Evolutionary conservation across 768 basidiomycete genomes (phyloP).

Genomic region (Termitomyces sp.): DNA sequence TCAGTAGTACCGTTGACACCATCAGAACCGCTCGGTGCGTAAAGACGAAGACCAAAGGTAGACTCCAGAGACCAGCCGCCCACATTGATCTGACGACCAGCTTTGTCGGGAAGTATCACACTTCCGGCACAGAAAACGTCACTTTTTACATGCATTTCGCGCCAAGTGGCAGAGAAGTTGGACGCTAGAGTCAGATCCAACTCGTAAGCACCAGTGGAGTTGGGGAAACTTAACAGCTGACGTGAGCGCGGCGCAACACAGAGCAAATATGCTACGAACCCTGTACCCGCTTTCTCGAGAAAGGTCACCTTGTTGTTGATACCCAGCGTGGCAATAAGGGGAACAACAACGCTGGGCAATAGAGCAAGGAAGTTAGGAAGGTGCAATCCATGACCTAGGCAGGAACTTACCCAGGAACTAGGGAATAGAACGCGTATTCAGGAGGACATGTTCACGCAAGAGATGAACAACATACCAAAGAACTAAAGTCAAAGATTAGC

Average conservation of each 20-base stretch:
- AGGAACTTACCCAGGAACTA: slow-evolving; percentile 41
- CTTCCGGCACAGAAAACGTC: slow-evolving; percentile 79
- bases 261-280: slow-evolving; percentile 23
- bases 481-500: slow-evolving; percentile 26
- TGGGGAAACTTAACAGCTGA: slow-evolving; percentile 32
- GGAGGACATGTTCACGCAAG: neutral
- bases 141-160: slow-evolving; percentile 68
- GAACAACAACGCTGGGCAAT: slow-evolving; percentile 53
- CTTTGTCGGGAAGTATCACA: slow-evolving; percentile 71
- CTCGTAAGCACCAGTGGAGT: slow-evolving; percentile 77
- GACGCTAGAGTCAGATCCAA: slow-evolving; percentile 55
- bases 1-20: slow-evolving; percentile 73
- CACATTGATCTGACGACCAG: slow-evolving; percentile 57
- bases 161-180: slow-evolving; percentile 55
- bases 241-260: slow-evolving; percentile 1
- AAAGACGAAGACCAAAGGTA: slow-evolving; percentile 68
- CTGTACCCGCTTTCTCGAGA: slow-evolving; percentile 69
- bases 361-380: neutral
- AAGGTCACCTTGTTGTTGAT: slow-evolving; percentile 80
- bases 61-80: slow-evolving; percentile 69
- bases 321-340: slow-evolving; percentile 69
- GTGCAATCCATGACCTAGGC: neutral
- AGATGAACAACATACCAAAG: slow-evolving; percentile 31
- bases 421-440: neutral
- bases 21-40: slow-evolving; percentile 58